Percentiles rank a stretch among this genome's conserved stretches.
Evolutionary conservation across 306 rosid genomes (phyloP).

Genomic region (Corylus avellana): DNA sequence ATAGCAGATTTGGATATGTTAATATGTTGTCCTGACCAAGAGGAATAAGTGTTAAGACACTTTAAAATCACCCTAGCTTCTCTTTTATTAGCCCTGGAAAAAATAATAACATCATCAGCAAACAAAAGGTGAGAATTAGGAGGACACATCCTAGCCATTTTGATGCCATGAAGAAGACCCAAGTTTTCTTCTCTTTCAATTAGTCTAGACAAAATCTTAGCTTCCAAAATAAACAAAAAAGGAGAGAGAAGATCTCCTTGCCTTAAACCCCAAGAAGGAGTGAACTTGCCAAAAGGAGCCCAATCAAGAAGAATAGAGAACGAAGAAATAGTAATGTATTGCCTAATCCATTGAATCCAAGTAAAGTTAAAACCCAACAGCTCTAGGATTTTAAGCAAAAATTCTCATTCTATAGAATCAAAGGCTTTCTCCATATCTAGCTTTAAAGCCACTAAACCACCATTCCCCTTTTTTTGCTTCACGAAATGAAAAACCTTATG

Average conservation of each 20-base stretch:
- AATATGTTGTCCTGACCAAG: background rate
- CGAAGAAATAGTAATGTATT: background rate
- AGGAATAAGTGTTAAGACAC: background rate
- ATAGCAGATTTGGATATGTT: background rate
- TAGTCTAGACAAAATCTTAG: background rate
- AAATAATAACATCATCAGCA: background rate
- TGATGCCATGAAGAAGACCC: too few species aligned
- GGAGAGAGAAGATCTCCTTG: background rate
- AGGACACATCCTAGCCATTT: background rate
- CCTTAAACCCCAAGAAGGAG: background rate
- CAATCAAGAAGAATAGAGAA: background rate
- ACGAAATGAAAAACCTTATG: too few species aligned
- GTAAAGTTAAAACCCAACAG: background rate
- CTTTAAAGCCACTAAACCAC: too few species aligned
- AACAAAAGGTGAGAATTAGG: background rate
- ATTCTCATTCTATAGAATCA: background rate
- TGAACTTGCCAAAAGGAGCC: background rate
- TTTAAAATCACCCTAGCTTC: too few species aligned
- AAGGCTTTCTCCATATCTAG: too few species aligned
- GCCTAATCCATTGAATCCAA: background rate
- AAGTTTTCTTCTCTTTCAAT: background rate
- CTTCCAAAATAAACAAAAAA: background rate
- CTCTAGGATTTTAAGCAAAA: background rate
- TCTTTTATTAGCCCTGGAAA: background rate
- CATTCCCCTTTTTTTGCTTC: too few species aligned